Evolutionary conservation across 2,329 filamentous ascomycete species (phyloP).

Genomic region (Ascochyta viciae-villosae): DNA sequence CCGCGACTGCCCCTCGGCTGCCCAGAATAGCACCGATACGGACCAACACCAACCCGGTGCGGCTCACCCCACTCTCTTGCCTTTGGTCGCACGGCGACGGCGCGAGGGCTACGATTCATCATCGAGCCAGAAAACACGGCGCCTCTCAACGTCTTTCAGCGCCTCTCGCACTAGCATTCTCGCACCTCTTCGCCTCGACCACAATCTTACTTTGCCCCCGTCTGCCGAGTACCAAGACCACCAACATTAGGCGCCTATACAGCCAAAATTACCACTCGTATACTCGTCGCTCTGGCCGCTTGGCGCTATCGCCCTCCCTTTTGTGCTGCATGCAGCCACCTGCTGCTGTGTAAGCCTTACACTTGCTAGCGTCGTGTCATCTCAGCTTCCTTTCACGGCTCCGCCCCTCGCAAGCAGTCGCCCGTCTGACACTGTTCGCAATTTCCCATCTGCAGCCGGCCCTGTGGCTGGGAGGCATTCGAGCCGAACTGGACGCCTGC

Average conservation of each 20-base stretch:
- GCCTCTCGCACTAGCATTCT: background rate
- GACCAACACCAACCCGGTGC: slow-evolving; percentile 2
- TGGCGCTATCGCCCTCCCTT: slow-evolving; percentile 12
- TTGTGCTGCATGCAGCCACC: slow-evolving; percentile 3
- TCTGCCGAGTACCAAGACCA: background rate
- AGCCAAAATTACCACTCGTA: slow-evolving; percentile 13
- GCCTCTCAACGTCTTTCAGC: background rate
- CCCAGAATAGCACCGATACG: slow-evolving; percentile 10
- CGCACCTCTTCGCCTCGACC: background rate
- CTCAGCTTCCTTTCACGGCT: background rate
- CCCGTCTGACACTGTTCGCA: background rate
- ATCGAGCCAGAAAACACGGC: background rate
- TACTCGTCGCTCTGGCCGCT: slow-evolving; percentile 4
- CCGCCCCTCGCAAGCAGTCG: slow-evolving; percentile 1
- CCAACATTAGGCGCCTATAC: slow-evolving; percentile 3
- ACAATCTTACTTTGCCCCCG: background rate
- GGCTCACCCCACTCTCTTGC: background rate
- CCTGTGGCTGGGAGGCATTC: slow-evolving; percentile 7
- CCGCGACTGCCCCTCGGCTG: background rate
- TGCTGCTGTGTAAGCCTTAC: slow-evolving; percentile 16
- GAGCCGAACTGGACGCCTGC: background rate
- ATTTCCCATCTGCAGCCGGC: slow-evolving; percentile 1
- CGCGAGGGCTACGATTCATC: slow-evolving; percentile 5
- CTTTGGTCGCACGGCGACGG: slow-evolving; percentile 8
- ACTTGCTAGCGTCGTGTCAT: background rate